Evolutionary conservation across 1,284 basidiomycete genomes (phyloP), one percentile per base, ranked within the genome.

Genomic region (Exobasidium cylindrosporum): DNA sequence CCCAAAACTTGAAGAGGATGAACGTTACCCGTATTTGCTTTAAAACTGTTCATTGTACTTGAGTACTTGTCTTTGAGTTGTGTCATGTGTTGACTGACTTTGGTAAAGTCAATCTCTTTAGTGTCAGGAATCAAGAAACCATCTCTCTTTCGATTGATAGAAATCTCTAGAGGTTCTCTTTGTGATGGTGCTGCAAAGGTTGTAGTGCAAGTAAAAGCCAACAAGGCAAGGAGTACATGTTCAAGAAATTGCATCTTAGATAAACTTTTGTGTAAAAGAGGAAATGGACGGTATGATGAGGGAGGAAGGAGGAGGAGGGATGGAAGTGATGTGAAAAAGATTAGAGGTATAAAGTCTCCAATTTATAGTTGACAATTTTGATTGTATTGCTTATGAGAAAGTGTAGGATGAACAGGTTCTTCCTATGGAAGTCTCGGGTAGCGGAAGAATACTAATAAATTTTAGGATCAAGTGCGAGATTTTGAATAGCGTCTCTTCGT

Each of bases 21-120:
- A 21, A 58, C 58, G 54, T 63, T 66, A 60, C 76, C 76, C 5
- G 68, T 75, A 67, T 78, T 75, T 24, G 52, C 52, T 68, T 74
- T 57, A 64, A 53, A 77, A 68, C 67, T 69, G 55, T 62, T 54
- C 1, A 74, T 54, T 32, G 31, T 66, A 50, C 57, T 58, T 35
- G 56, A 29, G 65, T 73, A 73, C 64, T 76, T 76, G 62, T 58
- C 56, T 11, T 60, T 58, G 7, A 76, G 64, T 13, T 50, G 11
- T 47, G 52, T 30, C 46, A 76, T 44, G 64, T 76, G 73, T 6
- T 53, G 28, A 6, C 59, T 31, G 43, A 76, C 66, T 69, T 71
- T 73, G 65, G 45, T 21, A 61, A 64, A 72, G 69, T 73, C 66
- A 61, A 76, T 60, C 57, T 63, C 32, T 61, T 53, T 31, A 24